These are phyloP conservation scores for Salvia miltiorrhiza DNA, from an alignment of 257 asterid species.

Conservation along the genomic window DNA sequence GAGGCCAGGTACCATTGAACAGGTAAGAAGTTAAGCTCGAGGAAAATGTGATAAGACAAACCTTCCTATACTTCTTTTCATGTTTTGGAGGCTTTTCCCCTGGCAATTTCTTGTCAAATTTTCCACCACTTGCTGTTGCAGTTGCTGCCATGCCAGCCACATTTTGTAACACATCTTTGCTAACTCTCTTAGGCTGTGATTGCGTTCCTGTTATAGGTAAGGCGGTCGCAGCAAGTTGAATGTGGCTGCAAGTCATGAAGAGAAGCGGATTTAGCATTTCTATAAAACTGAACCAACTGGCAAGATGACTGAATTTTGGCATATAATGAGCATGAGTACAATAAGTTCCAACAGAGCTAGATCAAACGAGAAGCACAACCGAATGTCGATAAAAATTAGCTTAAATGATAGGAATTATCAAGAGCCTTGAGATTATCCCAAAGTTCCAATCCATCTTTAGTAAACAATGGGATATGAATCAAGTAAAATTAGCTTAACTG, in stretches of 20 bases:
- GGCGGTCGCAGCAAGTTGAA: constrained; percentile 85
- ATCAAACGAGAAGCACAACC: background rate
- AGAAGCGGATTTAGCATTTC: constrained; percentile 15
- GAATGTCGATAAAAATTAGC: background rate
- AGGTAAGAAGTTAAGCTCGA: background rate
- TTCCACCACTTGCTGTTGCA: constrained; percentile 98
- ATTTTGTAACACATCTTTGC: constrained; percentile 80
- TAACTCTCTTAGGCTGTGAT: constrained; percentile 53
- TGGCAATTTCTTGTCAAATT: constrained; percentile 87
- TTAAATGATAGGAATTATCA: constrained; percentile 3
- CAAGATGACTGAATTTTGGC: background rate
- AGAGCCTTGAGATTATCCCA: too few relatives aligned
- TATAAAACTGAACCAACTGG: background rate
- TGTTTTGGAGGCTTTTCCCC: constrained; percentile 90
- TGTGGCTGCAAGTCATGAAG: constrained; percentile 58
- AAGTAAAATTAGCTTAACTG: too few relatives aligned
- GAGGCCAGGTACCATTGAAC: background rate
- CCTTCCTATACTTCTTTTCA: constrained; percentile 93
- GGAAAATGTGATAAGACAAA: constrained; percentile 21
- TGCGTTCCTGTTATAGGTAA: constrained; percentile 88
- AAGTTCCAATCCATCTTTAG: too few relatives aligned
- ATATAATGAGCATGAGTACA: background rate
- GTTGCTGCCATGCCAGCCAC: constrained; percentile 96
- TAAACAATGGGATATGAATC: too few relatives aligned
- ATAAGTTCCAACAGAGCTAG: background rate